Conservation (phyloP, 2,329 filamentous ascomycete species). For the Aphanoascus verrucosus region DNA sequence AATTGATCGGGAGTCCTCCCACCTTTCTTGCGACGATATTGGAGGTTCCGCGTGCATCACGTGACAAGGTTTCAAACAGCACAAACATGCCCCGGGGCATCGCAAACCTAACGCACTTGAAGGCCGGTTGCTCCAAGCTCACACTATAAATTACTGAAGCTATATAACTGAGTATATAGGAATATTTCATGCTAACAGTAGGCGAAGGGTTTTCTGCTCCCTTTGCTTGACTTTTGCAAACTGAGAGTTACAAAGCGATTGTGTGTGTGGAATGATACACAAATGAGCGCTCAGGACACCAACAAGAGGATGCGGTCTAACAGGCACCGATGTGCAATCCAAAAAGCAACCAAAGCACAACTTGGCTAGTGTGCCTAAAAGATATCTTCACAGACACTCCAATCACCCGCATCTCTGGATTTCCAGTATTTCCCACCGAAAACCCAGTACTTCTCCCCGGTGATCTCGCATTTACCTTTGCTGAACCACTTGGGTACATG, state of each 20-base stretch:
- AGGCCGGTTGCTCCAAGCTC: no score
- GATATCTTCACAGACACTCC: constrained; percentile 64
- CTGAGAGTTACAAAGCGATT: background rate
- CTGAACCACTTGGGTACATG: constrained; percentile 79
- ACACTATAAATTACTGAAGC: background rate
- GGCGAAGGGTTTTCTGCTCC: background rate
- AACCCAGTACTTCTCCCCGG: constrained; percentile 82
- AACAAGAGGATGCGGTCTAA: background rate
- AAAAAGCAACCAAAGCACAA: no score
- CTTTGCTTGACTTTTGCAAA: background rate
- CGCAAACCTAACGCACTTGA: no score
- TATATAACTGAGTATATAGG: constrained; percentile 1
- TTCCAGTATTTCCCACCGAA: constrained; percentile 87
- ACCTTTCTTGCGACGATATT: constrained; percentile 5
- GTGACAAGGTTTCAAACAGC: no score
- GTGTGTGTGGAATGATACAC: background rate
- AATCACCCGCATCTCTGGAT: constrained; percentile 51
- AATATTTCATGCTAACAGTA: background rate
- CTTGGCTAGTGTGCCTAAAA: constrained; percentile 41
- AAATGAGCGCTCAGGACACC: background rate
- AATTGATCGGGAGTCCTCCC: background rate
- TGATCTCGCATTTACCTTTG: constrained; percentile 60
- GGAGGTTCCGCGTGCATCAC: background rate
- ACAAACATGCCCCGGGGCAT: no score
- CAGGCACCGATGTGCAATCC: background rate